These are phyloP conservation scores for Pseudozyma tsukubaensis DNA, from an alignment of 1,284 basidiomycete species.

Conservation along the genomic window DNA sequence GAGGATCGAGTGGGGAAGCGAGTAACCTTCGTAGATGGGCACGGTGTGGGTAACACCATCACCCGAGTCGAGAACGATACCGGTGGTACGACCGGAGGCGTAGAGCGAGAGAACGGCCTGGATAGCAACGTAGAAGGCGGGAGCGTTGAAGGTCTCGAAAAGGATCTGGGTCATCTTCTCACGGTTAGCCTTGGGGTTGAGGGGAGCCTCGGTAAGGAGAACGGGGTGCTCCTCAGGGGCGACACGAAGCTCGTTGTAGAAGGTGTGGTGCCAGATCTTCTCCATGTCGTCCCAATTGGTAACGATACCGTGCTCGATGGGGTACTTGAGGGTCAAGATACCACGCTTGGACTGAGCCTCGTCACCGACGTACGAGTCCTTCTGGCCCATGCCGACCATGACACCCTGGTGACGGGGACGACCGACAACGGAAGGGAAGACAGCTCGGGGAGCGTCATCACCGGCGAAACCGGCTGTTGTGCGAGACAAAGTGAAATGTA, in stretches of 20 bases:
- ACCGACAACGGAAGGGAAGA: slow-evolving; percentile 83
- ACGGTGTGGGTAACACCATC: slow-evolving; percentile 94
- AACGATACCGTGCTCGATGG: slow-evolving; percentile 77
- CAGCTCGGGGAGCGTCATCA: slow-evolving; percentile 81
- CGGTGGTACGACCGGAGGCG: slow-evolving; percentile 89
- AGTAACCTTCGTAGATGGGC: slow-evolving; percentile 95
- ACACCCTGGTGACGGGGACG: slow-evolving; percentile 92
- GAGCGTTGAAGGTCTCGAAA: slow-evolving; percentile 96
- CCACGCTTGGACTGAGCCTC: slow-evolving; percentile 96
- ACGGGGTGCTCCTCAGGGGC: slow-evolving; percentile 88
- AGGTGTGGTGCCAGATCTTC: slow-evolving; percentile 69
- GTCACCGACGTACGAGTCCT: slow-evolving; percentile 73
- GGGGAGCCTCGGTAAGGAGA: slow-evolving; percentile 90
- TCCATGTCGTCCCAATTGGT: slow-evolving; percentile 81
- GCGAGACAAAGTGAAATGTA: not conserved
- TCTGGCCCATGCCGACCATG: slow-evolving; percentile 76
- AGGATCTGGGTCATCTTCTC: slow-evolving; percentile 98
- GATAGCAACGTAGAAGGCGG: slow-evolving; percentile 92
- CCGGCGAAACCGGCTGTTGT: slow-evolving; percentile 74
- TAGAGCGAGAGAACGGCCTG: slow-evolving; percentile 93
- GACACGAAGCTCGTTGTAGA: slow-evolving; percentile 72
- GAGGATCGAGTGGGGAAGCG: slow-evolving; percentile 91
- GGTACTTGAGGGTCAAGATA: slow-evolving; percentile 85
- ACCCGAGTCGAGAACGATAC: slow-evolving; percentile 93
- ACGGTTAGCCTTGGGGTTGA: slow-evolving; percentile 93